Evolutionary conservation across 2,329 filamentous ascomycete genomes (phyloP), one percentile per base, ranked within the genome.

Genomic region (Scedosporium minutisporum): DNA sequence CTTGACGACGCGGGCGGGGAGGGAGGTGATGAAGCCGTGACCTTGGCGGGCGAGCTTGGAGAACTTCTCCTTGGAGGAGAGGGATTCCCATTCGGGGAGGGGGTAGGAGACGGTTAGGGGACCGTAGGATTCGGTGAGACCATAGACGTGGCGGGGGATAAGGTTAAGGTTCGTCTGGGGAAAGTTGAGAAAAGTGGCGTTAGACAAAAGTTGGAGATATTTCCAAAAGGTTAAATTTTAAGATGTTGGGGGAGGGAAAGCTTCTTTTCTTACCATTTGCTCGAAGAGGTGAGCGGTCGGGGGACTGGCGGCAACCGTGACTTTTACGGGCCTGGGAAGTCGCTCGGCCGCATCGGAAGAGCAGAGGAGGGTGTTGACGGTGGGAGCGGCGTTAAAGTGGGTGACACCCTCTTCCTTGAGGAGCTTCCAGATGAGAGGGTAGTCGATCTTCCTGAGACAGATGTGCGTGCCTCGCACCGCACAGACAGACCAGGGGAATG

Each of bases 301-400:
- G 4, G 95, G 95, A 64, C 88, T 93, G 1, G 93, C 95, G 2
- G 95, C 95, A 3, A 99, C 95, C 0, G 93, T 96, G 5, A 99
- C 95, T 16, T 86, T 82, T 9, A 97, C 92, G 0, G 87, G 84
- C 1, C 85, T 76, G 0, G 86, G 79, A 0, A 99, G 80, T 58
- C 75, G 82, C 67, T 82, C 83, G 2, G 95, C 93, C 72, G 92
- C 87, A 48, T 87, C 82, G 3, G 90, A 83, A 12, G 88, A 88
- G 71, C 95, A 96, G 2, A 99, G 84, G 0, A 97, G 78, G 0
- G 93, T 99, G 73, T 97, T 97, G 61, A 99, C 95, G 0, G 95
- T 99, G 0, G 95, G 95, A 0, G 93, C 95, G 0, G 93, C 93
- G 71, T 93, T 96, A 78, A 96, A 97, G 74, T 99, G 95, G 0